Base-by-base conservation (phyloP, 371 early-diverging fungal species). In the Gilbertella persicaria region DNA sequence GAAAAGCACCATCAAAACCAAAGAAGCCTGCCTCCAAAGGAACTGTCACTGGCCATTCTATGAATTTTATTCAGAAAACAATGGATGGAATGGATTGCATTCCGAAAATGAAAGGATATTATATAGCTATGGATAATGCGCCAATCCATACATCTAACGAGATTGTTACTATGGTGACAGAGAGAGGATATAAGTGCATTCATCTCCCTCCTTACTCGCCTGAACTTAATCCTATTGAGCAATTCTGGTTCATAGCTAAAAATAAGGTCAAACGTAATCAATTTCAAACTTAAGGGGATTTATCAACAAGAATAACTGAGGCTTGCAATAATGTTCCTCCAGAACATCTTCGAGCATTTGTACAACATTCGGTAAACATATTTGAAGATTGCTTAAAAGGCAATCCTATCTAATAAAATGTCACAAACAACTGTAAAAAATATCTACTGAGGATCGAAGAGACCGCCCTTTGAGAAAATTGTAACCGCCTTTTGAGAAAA, bases 61-160 rank as follows among this genome's bases (percentile, higher is more conserved):
- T 24, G 29, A 25, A 35, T n/a, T 50, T 57, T 45, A 40, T 50
- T 50, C 23, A 53, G 28, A 49, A 53, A 45, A 45, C 45, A 36
- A 60, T 54, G 60, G 49, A 50, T 47, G 46, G 50, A 47, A 49
- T 60, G 60, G 54, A 60, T 60, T 47, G 45, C 16, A 28, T 47
- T 50, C 44, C 33, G 29, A 43, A 60, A 37, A 48, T 60, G 43
- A 60, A 60, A 53, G 49, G 49, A 29, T 48, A 59, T 48, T 53
- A 59, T 53, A 56, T 58, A 43, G 59, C 48, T 12, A 58, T 48
- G 59, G 53, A 58, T n/a, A n/a, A n/a, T n/a, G n/a, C n/a, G n/a
- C n/a, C n/a, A n/a, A n/a, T 41, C n/a, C 43, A 57, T 50, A 58
- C 46, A 21, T 29, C 52, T 25, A 33, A 40, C 46, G 35, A 51